phyloP scores from a whole-genome alignment of 768 basidiomycete species.

The Auricularia sp. region DNA sequence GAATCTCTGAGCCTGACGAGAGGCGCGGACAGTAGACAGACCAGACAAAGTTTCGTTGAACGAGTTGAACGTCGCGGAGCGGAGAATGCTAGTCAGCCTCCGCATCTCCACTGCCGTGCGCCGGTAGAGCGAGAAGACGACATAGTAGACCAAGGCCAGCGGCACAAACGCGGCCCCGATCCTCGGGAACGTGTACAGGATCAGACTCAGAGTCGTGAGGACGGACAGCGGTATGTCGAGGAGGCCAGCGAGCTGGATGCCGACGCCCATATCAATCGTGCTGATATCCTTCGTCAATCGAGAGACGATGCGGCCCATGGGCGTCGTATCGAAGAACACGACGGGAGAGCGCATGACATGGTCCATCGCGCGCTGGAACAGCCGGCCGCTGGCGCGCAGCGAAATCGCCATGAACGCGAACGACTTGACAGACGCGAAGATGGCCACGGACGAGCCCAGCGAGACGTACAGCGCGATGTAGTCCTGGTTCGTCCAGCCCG shows the following conservation, averaged over 20 bases:
- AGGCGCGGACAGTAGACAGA: slow-evolving; percentile 52
- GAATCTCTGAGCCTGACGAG: slow-evolving; percentile 41
- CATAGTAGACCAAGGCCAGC: background rate
- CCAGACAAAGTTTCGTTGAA: slow-evolving; percentile 55
- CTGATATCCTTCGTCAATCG: slow-evolving; percentile 50
- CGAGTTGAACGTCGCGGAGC: slow-evolving; percentile 47
- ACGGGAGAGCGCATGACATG: slow-evolving; percentile 51
- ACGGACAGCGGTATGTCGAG: slow-evolving; percentile 33
- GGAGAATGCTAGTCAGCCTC: slow-evolving; percentile 50
- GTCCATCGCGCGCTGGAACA: slow-evolving; percentile 48
- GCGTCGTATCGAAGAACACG: slow-evolving; percentile 67
- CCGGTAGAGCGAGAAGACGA: background rate
- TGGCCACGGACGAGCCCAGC: slow-evolving; percentile 37
- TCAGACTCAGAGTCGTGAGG: slow-evolving; percentile 48
- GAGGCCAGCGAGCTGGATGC: slow-evolving; percentile 22
- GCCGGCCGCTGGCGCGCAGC: slow-evolving; percentile 25
- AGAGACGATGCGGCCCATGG: slow-evolving; percentile 49
- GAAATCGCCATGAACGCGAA: slow-evolving; percentile 36
- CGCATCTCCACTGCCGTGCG: slow-evolving; percentile 27
- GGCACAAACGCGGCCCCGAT: background rate
- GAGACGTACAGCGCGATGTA: slow-evolving; percentile 55
- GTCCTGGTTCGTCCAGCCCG: slow-evolving; percentile 44
- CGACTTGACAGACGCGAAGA: slow-evolving; percentile 13
- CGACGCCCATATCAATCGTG: slow-evolving; percentile 24
- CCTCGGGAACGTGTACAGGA: slow-evolving; percentile 54